Conservation (phyloP, 177 flowering plant genomes). For the Vitis hybrid region DNA sequence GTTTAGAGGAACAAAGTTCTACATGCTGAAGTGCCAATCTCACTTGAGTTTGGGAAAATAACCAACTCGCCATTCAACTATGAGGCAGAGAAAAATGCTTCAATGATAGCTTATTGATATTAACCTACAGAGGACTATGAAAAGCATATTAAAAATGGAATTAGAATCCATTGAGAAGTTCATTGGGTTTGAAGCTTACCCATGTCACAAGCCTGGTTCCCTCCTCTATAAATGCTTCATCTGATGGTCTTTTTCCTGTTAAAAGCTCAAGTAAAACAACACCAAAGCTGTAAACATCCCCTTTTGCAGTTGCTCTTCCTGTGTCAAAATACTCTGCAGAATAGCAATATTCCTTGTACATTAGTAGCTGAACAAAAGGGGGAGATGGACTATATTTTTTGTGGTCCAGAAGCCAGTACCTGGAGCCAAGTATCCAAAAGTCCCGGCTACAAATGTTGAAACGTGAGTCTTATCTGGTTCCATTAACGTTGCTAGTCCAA, state of each 20-base stretch:
- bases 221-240: slow-evolving; percentile 77
- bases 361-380: not conserved
- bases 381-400: not conserved
- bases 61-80: too few relatives aligned
- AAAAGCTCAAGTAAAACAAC: slow-evolving; percentile 87
- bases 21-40: too few relatives aligned
- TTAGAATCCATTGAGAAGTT: too few relatives aligned
- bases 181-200: slow-evolving; percentile 44
- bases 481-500: slow-evolving; percentile 92
- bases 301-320: slow-evolving; percentile 91
- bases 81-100: too few relatives aligned
- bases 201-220: slow-evolving; percentile 93
- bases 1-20: too few relatives aligned
- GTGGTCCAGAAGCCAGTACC: slow-evolving; percentile 38
- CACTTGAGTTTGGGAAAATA: too few relatives aligned
- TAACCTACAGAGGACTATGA: too few relatives aligned
- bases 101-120: too few relatives aligned
- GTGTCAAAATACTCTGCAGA: slow-evolving; percentile 90
- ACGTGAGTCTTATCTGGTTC: slow-evolving; percentile 92
- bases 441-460: slow-evolving; percentile 89
- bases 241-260: slow-evolving; percentile 87
- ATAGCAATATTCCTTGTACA: not conserved
- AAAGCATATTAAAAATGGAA: too few relatives aligned
- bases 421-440: slow-evolving; percentile 96
- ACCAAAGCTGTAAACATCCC: slow-evolving; percentile 97